Base-by-base conservation (phyloP, 805 yeast genomes). In the Lachancea kluyveri region DNA sequence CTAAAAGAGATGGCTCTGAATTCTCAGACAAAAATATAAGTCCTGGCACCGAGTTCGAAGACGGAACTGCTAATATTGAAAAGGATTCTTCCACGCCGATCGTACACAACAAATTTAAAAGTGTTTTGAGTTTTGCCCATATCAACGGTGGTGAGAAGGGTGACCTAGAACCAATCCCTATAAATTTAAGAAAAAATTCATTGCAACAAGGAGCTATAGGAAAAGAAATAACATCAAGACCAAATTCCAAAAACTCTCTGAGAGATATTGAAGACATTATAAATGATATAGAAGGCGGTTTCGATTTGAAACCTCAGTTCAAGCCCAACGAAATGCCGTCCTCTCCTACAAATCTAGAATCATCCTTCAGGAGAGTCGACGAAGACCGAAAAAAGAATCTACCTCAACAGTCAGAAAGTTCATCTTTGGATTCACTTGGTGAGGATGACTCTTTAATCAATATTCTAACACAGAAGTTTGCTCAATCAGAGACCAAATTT, bases 201-300 rank as follows among this genome's bases (percentile, higher is more conserved):
- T 24, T 28, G 15, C 24, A 21, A 15, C 25, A 24, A 24, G 24
- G 24, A 25, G 24, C 37, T 3, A 19, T 19, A 2, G 24, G 25
- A 2, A 33, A 16, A 23, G 23, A 21, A 17, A 24, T 18, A 3
- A 19, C 17, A 3, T 8, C 16, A 14, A 26, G 12, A 11, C 23
- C 18, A 19, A 28, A 17, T 3, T 24, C 12, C 6, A 33, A 18
- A 30, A 35, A 26, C 9, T 31, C 46, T 3, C 26, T 48, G 5
- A 33, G 58, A 21, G 56, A 54, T 30, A 54, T 55, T 19, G 56
- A 53, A 26, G 59, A 53, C 26, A 55, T 55, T 20, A 31, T 55
- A 7, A 45, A 41, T 18, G 59, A 55, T 25, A 40, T 55, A 13
- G 47, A 48, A 20, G 49, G 47, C 10, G 47, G 43, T 17, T 19